Base-by-base conservation (phyloP, 257 asterid genomes). In the Prunella vulgaris region DNA sequence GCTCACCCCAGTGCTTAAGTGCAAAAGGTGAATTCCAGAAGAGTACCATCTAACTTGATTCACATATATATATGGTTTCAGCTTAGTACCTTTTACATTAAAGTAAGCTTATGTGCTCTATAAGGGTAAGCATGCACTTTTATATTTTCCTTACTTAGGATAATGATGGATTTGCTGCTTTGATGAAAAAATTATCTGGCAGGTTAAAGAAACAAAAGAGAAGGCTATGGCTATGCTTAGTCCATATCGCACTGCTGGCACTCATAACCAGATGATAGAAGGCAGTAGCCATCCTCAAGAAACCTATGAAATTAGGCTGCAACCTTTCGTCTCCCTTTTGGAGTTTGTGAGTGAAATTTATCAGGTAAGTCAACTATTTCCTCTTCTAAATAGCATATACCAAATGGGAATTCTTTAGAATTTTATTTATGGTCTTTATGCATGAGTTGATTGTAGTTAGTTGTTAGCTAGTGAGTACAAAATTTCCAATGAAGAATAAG, bases 291-390 rank as follows among this genome's bases (percentile, higher is more conserved):
- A 61, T 79, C 70, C 86, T 64, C 93, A 77, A 20, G 92, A 84
- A 77, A 73, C 83, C 68, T 30, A 61, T 76, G 92, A 79, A 66
- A 70, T 76, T 72, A 82, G 80, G 15, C 77, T 73, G 24, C 95
- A 86, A 76, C 82, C 96, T 74, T 94, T 88, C 83, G 85, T 91
- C 68, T 90, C 96, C 64, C 86, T 94, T 62, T 78, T 94, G 80
- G 96, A 89, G 91, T 91, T 94, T 81, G 92, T 94, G 75, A 84
- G 95, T 86, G 99, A 86, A 83, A 86, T 91, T 78, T 94, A 91
- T 80, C 92, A 87, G 99, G 99, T 91, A 63, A 33, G 85, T 64
- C 28, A 64, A 57, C 49, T 15, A 54, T 61, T 68, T 53, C 68
- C 75, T 51, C 52, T 72, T 71, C 25, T 24, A 44, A 66, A 56